Evolutionary conservation across 306 rosid genomes (phyloP).

Genomic region (Cicer bijugum): DNA sequence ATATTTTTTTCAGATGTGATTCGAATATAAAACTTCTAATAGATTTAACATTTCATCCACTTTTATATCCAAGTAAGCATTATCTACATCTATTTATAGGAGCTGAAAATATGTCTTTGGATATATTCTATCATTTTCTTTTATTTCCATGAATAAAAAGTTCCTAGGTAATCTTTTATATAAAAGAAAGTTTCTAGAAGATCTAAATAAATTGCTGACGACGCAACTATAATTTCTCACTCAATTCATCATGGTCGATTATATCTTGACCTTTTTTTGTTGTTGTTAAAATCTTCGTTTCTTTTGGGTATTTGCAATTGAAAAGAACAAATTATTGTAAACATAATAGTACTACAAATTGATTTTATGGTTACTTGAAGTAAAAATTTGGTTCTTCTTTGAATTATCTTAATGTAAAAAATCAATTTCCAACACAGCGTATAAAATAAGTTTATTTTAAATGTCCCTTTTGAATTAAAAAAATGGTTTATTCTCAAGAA

Average conservation of each 20-base stretch:
- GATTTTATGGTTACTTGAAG: neutral
- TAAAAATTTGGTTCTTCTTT: neutral
- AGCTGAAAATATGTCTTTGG: constrained; percentile 52
- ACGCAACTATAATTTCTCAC: constrained; percentile 42
- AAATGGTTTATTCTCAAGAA: neutral
- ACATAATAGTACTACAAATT: neutral
- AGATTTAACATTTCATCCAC: too few species aligned
- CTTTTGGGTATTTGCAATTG: constrained; percentile 41
- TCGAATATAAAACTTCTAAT: too few species aligned
- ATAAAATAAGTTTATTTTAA: too few species aligned
- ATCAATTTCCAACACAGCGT: neutral
- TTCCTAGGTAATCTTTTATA: too few species aligned
- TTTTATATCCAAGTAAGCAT: too few species aligned
- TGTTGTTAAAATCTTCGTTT: constrained; percentile 9
- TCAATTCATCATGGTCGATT: constrained; percentile 60
- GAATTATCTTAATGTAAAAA: neutral
- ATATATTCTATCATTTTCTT: constrained; percentile 35
- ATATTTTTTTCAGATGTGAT: too few species aligned
- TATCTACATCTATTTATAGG: constrained; percentile 15
- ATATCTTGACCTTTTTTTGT: constrained; percentile 11
- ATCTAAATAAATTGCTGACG: constrained; percentile 35
- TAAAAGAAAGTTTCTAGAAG: constrained; percentile 67
- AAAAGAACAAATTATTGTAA: neutral
- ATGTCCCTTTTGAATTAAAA: too few species aligned
- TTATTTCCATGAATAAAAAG: neutral